Percentiles rank a stretch among this genome's conserved stretches.
These are phyloP conservation scores for Friedmanniomyces endolithicus DNA, from an alignment of 495 filamentous ascomycete genomes.

Conservation along the genomic window DNA sequence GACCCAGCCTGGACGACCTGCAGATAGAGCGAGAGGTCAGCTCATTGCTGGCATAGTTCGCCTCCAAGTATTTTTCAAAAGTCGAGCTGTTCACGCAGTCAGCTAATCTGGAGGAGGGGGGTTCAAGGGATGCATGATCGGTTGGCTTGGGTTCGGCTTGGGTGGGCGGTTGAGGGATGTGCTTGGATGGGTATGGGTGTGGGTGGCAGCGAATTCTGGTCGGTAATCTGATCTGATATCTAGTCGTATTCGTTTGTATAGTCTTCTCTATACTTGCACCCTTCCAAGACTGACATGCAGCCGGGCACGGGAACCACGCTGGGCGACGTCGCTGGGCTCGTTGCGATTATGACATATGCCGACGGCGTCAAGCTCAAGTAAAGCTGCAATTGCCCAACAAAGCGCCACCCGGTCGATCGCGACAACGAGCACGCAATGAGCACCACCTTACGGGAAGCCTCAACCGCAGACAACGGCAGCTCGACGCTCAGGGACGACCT, in stretches of 20 bases:
- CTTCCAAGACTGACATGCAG: not conserved
- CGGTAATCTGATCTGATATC: no score
- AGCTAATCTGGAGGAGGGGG: not conserved
- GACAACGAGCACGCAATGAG: not conserved
- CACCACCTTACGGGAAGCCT: not conserved
- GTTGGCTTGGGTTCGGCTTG: no score
- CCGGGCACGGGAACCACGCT: not conserved
- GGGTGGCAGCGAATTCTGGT: no score
- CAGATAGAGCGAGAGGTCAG: constrained; percentile 6
- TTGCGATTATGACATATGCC: not conserved
- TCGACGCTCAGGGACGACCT: not conserved
- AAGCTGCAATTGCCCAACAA: not conserved
- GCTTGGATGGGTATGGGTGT: no score
- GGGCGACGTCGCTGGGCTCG: not conserved
- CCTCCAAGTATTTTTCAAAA: constrained; percentile 11
- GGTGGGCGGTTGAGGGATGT: no score
- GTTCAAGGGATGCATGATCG: not conserved
- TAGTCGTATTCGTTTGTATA: no score
- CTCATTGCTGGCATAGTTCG: constrained; percentile 10
- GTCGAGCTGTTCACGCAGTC: not conserved
- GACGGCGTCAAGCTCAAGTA: not conserved
- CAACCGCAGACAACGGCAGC: not conserved
- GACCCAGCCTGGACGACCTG: constrained; percentile 10
- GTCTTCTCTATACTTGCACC: not conserved
- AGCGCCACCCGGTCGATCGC: not conserved